phyloP scores from a whole-genome alignment of 768 basidiomycete genomes.

The Clitopilus passeckerianus region DNA sequence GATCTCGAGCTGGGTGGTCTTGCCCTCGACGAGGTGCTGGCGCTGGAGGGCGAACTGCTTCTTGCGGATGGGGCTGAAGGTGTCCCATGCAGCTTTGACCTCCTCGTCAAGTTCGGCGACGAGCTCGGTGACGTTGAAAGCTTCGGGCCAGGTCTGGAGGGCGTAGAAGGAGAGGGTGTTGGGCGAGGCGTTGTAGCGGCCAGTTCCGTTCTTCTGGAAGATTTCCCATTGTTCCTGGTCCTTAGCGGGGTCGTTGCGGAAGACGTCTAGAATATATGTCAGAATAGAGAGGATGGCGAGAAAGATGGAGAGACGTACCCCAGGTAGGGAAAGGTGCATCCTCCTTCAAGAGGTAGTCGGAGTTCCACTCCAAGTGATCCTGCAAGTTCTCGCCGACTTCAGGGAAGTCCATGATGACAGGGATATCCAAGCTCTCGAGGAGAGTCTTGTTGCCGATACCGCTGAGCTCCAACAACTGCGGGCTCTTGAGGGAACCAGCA shows the following conservation, averaged over 20 bases:
- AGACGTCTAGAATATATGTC: constrained; percentile 4
- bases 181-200: constrained; percentile 7
- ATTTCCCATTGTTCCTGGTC: constrained; percentile 6
- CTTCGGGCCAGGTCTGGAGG: constrained; percentile 9
- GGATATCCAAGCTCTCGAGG: constrained; percentile 30
- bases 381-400: constrained; percentile 42
- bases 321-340: constrained; percentile 9
- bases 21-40: constrained; percentile 9
- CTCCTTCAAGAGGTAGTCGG: constrained; percentile 10
- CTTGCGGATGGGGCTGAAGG: constrained; percentile 9
- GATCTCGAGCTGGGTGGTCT: constrained; percentile 8
- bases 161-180: constrained; percentile 6
- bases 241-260: constrained; percentile 8
- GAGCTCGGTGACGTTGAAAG: constrained; percentile 9
- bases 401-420: constrained; percentile 29
- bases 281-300: constrained; percentile 1
- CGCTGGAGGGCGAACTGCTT: constrained; percentile 10
- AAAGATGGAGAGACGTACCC: constrained; percentile 1
- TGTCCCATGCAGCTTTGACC: constrained; percentile 1
- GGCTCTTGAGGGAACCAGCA: constrained; percentile 23
- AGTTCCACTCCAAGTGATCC: constrained; percentile 20
- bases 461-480: constrained; percentile 38
- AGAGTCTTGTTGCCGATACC: constrained; percentile 40
- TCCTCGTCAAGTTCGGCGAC: constrained; percentile 8
- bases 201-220: constrained; percentile 8